These are phyloP conservation scores for Noccaea bulbosa DNA, from an alignment of 345 rosid genomes.

Conservation along the genomic window DNA sequence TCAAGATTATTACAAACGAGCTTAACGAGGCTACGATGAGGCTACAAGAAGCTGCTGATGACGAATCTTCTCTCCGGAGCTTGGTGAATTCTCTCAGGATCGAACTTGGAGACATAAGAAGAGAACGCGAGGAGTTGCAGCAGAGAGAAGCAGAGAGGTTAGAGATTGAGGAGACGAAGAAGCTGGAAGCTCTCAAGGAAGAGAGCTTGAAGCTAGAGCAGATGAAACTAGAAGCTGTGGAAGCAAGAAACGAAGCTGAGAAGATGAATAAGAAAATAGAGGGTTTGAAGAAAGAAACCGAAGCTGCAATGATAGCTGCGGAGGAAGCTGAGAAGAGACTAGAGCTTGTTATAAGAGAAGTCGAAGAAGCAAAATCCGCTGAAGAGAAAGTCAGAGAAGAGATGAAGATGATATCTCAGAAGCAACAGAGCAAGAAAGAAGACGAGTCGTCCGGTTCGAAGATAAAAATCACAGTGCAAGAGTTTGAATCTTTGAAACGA, in stretches of 20 bases:
- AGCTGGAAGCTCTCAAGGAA: constrained; percentile 31
- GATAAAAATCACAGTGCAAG: constrained; percentile 61
- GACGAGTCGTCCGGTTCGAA: constrained; percentile 38
- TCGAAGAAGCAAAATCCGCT: constrained; percentile 59
- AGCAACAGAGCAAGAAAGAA: constrained; percentile 30
- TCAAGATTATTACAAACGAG: constrained; percentile 60
- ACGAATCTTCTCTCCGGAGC: constrained; percentile 61
- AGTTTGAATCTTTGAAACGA: constrained; percentile 56
- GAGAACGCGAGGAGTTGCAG: constrained; percentile 45
- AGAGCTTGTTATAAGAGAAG: constrained; percentile 49
- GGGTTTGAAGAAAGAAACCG: constrained; percentile 55
- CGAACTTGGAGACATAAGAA: constrained; percentile 63
- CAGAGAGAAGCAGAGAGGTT: constrained; percentile 47
- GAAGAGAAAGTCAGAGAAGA: constrained; percentile 57
- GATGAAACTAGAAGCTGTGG: constrained; percentile 54
- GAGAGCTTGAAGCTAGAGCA: constrained; percentile 46
- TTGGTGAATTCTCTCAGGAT: constrained; percentile 49
- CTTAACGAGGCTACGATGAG: constrained; percentile 69
- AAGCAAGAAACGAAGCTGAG: constrained; percentile 58
- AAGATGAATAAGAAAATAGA: constrained; percentile 49
- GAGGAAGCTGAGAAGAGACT: constrained; percentile 57
- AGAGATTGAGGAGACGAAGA: constrained; percentile 28
- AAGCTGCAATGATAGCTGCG: constrained; percentile 42
- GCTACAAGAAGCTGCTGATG: constrained; percentile 65
- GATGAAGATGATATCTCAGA: constrained; percentile 55